phyloP scores from a whole-genome alignment of 1,139 yeast genomes.

The Pneumocystis canis region DNA sequence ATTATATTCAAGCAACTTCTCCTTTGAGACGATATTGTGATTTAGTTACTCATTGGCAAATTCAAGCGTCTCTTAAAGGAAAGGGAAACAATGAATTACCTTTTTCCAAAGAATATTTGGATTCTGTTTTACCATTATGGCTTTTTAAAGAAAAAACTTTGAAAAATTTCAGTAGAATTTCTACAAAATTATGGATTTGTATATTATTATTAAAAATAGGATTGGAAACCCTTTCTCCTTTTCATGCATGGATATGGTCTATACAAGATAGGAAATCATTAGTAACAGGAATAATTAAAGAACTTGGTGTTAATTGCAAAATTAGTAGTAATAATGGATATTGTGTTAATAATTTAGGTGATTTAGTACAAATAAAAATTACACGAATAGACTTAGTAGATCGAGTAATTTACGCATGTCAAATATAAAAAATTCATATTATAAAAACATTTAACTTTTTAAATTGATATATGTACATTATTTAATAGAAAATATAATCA shows the following conservation, averaged over 20 bases:
- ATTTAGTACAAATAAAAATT: neutral
- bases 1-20: constrained; percentile 69
- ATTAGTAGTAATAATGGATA: neutral
- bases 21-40: constrained; percentile 84
- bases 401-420: neutral
- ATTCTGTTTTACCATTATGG: neutral
- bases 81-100: neutral
- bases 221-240: neutral
- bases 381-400: neutral
- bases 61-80: constrained; percentile 31
- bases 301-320: neutral
- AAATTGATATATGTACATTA: neutral
- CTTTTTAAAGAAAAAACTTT: neutral
- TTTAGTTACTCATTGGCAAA: constrained; percentile 61
- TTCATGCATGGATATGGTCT: neutral
- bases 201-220: neutral
- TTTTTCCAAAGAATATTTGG: neutral
- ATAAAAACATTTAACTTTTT: neutral
- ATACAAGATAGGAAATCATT: neutral
- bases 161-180: neutral
- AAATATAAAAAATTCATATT: neutral
- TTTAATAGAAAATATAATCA: neutral
- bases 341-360: neutral
- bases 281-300: neutral
- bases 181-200: neutral